Percentiles rank a stretch among this genome's conserved stretches.
Evolutionary conservation across 495 filamentous ascomycete species (phyloP).

Genomic region (Xylaria longipes): DNA sequence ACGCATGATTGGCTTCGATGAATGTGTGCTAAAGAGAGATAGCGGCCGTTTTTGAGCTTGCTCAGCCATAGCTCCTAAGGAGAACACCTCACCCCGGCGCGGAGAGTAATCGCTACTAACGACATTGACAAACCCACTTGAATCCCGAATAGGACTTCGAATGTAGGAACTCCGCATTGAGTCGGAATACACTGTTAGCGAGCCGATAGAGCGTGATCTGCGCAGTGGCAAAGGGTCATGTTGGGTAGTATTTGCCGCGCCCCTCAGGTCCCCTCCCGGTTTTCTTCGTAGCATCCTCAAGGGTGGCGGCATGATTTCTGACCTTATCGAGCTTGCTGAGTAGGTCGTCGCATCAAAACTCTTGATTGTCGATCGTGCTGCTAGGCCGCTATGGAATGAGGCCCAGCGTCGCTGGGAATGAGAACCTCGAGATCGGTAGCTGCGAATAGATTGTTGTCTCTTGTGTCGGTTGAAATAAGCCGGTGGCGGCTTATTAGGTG

Average conservation of each 20-base stretch:
- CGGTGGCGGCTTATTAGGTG: slow-evolving; percentile 39
- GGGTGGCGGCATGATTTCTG: slow-evolving; percentile 53
- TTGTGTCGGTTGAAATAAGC: slow-evolving; percentile 45
- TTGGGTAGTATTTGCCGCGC: slow-evolving; percentile 75
- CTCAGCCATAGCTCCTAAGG: slow-evolving; percentile 64
- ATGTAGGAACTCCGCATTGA: slow-evolving; percentile 70
- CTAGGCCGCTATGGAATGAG: slow-evolving; percentile 76
- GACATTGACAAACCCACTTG: slow-evolving; percentile 52
- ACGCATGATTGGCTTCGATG: slow-evolving; percentile 76
- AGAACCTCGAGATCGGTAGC: slow-evolving; percentile 48
- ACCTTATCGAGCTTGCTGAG: slow-evolving; percentile 51
- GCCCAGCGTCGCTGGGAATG: slow-evolving; percentile 54
- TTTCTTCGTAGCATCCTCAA: slow-evolving; percentile 76
- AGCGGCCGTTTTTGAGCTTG: slow-evolving; percentile 48
- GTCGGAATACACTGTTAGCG: slow-evolving; percentile 70
- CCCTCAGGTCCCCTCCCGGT: slow-evolving; percentile 88
- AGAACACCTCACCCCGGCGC: slow-evolving; percentile 53
- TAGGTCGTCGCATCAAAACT: slow-evolving; percentile 66
- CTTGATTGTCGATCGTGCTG: slow-evolving; percentile 61
- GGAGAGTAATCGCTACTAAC: slow-evolving; percentile 50
- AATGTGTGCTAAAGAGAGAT: slow-evolving; percentile 76
- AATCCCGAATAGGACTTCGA: slow-evolving; percentile 45
- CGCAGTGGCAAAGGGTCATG: slow-evolving; percentile 58
- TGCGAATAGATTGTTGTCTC: slow-evolving; percentile 48
- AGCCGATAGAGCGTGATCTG: slow-evolving; percentile 74